Base-by-base conservation (phyloP, 2,329 filamentous ascomycete genomes). In the Plectosphaerella plurivora region DNA sequence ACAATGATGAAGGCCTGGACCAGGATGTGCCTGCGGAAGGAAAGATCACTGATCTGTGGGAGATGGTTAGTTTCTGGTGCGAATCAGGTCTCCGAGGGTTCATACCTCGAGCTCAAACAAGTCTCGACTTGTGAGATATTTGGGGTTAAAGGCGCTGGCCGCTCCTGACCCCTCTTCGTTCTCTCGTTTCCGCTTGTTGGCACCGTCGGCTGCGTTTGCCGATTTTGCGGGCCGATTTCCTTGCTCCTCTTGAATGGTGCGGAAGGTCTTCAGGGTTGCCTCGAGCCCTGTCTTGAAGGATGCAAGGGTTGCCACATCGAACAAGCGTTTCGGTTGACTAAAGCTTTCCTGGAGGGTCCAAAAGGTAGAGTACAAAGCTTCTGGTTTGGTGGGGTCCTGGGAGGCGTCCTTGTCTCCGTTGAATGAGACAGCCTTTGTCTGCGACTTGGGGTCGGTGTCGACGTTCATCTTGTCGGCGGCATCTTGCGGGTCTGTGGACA, bases 91-190 rank as follows among this genome's bases (percentile, higher is more conserved):
- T 25, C 8, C 15, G 5, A 33, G 5, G 25, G 16, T 20, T 5
- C 73, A 55, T 77, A 91, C 88, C 80, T 99, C 94, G 45, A 99
- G 82, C 62, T 95, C 91, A 68, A 99, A 99, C 1, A 99, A 77
- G 66, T 99, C 95, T 58, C 88, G 83, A 68, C 92, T 97, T n/a
- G 94, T 99, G 16, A 99, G 80, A 66, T 99, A 99, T 66, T 97
- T 99, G 1, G 95, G 93, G 63, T 99, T 99, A 72, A 96, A 97
- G 22, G 83, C 86, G 63, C 84, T 87, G 22, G 84, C 78, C 49
- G 86, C 73, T 55, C 87, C 85, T 39, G 53, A 51, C 10, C 49
- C 55, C 28, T 83, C 78, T 25, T 72, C 71, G 42, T 77, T 78
- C 11, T 80, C 77, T 44, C 81, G 76, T 67, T 92, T 95, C 52